Evolutionary conservation across 768 basidiomycete genomes (phyloP), one percentile per base, ranked within the genome.

Genomic region (Lanmaoa rubissima): DNA sequence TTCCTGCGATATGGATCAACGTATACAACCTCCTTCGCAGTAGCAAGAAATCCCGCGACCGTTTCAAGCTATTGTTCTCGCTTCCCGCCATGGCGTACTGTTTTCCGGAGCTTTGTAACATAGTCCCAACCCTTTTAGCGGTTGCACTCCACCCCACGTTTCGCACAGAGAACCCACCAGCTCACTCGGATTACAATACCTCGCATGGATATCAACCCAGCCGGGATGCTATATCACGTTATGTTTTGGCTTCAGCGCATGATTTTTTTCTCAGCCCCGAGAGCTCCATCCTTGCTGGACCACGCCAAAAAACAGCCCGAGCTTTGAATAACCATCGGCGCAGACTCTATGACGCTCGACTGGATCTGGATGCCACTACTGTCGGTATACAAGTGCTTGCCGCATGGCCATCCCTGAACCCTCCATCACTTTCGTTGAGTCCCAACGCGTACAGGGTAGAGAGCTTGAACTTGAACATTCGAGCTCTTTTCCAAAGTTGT

Each of bases 61-160:
- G 42, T 60, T 52, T 40, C 64, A 54, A 14, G 40, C 17, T 74
- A 16, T 34, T 61, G 3, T 75, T 75, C 24, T 63, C 65, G 4
- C 55, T 74, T n/a, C 54, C 71, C n/a, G 60, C 71, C 3, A 62
- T 73, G 62, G 63, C 55, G 9, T 74, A 71, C 48, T 32, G 52
- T 6, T 66, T 61, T 6, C 26, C 60, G 4, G 11, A 43, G 0
- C 35, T 48, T 3, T n/a, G 32, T 2, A 42, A 51, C 4, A 49
- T 71, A 17, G 54, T 73, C 8, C 59, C 65, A 0, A 62, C 66
- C 1, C 44, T 77, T 3, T 24, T 78, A 12, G 67, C 76, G 0
- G 73, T 75, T 47, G 60, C 63, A 1, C 40, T 64, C 4, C 31
- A 60, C 14, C 19, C 57, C n/a, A 51, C 48, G 4, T 57, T 65